Conservation (phyloP, 2,329 filamentous ascomycete genomes). For the Colletotrichum sp. region DNA sequence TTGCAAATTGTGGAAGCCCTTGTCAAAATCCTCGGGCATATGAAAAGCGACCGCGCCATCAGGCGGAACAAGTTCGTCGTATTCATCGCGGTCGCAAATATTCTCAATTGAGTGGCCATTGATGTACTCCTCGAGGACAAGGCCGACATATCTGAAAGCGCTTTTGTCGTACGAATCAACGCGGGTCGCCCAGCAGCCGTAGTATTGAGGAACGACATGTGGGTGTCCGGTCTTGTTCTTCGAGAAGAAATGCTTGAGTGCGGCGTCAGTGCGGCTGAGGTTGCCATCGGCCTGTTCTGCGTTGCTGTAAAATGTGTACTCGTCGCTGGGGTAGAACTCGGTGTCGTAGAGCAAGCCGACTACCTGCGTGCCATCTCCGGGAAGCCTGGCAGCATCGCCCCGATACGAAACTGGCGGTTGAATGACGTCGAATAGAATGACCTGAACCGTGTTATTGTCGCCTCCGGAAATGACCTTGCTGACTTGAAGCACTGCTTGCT, state of each 20-base stretch:
- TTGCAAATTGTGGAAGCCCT: neutral
- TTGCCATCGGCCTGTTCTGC: neutral
- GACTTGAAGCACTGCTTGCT: neutral
- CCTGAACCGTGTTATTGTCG: neutral
- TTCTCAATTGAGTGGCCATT: neutral
- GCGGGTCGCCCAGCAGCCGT: neutral
- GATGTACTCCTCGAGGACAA: neutral
- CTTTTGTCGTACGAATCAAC: neutral
- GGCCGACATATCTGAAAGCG: neutral
- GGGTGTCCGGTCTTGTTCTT: neutral
- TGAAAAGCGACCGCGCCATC: neutral
- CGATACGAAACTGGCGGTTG: neutral
- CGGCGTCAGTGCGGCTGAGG: neutral
- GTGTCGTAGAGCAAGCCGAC: neutral
- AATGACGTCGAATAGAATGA: fast-evolving
- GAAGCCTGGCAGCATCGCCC: neutral
- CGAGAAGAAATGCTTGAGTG: neutral
- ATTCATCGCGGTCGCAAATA: neutral
- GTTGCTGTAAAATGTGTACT: neutral
- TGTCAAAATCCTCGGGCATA: neutral
- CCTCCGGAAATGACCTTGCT: neutral
- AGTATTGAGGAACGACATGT: neutral
- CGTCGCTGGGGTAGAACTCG: neutral
- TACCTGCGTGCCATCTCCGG: neutral
- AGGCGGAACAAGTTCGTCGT: neutral